These are phyloP conservation scores for Phyllosticta paracitricarpa DNA, from an alignment of 2,329 filamentous ascomycete species.

Conservation along the genomic window DNA sequence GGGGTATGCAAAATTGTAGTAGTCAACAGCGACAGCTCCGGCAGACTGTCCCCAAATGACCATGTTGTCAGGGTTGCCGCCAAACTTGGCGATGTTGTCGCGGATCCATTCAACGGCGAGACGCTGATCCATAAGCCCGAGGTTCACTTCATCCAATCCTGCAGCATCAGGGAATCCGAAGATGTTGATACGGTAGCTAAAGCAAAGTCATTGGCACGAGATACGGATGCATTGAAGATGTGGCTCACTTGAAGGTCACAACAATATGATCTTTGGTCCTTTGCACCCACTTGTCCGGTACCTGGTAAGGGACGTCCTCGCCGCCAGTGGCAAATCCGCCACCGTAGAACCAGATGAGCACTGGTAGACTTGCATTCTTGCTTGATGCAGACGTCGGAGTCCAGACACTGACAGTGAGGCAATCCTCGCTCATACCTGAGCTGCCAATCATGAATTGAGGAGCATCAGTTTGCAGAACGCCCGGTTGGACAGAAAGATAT, in stretches of 20 bases:
- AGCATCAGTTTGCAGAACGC: conserved; percentile 14
- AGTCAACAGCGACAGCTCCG: conserved; percentile 26
- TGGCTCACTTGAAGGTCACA: conserved; percentile 16
- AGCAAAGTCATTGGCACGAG: conserved; percentile 16
- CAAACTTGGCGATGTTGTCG: conserved; percentile 34
- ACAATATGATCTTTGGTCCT: conserved; percentile 24
- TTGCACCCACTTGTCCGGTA: conserved; percentile 7
- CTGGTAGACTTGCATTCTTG: conserved; percentile 18
- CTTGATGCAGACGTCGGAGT: conserved; percentile 16
- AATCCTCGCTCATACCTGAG: conserved; percentile 18
- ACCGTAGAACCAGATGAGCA: conserved; percentile 14
- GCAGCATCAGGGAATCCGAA: conserved; percentile 22
- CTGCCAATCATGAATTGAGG: conserved; percentile 3
- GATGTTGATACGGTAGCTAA: conserved; percentile 25
- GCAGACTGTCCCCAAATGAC: conserved; percentile 22
- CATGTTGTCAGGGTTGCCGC: conserved; percentile 36
- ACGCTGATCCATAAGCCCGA: conserved; percentile 30
- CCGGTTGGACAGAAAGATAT: background rate
- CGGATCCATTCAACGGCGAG: conserved; percentile 31
- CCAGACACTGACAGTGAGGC: conserved; percentile 26
- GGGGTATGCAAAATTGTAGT: conserved; percentile 39
- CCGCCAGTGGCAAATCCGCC: conserved; percentile 11
- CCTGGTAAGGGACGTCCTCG: conserved; percentile 2
- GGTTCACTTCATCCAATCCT: conserved; percentile 20
- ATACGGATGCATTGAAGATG: background rate